Percentiles rank a stretch among this genome's conserved stretches.
Evolutionary conservation across 768 basidiomycete species (phyloP).

Genomic region (Arthromyces matolae): DNA sequence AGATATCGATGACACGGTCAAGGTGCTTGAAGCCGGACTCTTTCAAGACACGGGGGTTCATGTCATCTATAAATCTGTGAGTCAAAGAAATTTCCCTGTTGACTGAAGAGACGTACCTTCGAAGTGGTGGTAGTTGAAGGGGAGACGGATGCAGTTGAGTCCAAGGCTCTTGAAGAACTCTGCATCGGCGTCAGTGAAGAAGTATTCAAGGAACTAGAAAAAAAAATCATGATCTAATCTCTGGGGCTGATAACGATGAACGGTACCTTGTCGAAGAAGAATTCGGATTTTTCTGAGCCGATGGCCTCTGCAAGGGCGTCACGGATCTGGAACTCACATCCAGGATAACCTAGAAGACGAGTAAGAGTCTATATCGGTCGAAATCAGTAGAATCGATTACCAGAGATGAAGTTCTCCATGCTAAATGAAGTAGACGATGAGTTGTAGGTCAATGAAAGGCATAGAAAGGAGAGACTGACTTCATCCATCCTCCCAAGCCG

Average conservation of each 20-base stretch:
- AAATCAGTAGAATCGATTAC: slow-evolving; percentile 23
- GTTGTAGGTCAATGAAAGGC: slow-evolving; percentile 1
- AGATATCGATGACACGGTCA: slow-evolving; percentile 74
- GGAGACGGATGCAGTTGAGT: slow-evolving; percentile 73
- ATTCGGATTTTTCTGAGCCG: slow-evolving; percentile 63
- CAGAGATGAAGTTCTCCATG: slow-evolving; percentile 77
- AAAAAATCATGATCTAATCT: neutral
- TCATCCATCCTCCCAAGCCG: slow-evolving; percentile 85
- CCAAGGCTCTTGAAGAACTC: slow-evolving; percentile 75
- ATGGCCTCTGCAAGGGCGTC: slow-evolving; percentile 62
- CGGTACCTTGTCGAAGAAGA: slow-evolving; percentile 79
- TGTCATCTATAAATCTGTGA: slow-evolving; percentile 46
- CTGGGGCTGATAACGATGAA: slow-evolving; percentile 2
- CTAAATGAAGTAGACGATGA: slow-evolving; percentile 27
- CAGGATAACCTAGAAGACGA: slow-evolving; percentile 56
- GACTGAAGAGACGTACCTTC: slow-evolving; percentile 37
- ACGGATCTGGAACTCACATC: slow-evolving; percentile 78
- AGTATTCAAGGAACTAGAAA: slow-evolving; percentile 75
- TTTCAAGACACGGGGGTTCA: slow-evolving; percentile 77
- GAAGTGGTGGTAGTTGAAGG: slow-evolving; percentile 74
- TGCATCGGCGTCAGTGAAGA: slow-evolving; percentile 75
- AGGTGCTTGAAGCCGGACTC: slow-evolving; percentile 75
- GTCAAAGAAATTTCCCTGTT: neutral
- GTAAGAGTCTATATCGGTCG: neutral
- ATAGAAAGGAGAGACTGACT: slow-evolving; percentile 43